phyloP scores from a whole-genome alignment of 257 asterid genomes.

The Jacaranda copaia region DNA sequence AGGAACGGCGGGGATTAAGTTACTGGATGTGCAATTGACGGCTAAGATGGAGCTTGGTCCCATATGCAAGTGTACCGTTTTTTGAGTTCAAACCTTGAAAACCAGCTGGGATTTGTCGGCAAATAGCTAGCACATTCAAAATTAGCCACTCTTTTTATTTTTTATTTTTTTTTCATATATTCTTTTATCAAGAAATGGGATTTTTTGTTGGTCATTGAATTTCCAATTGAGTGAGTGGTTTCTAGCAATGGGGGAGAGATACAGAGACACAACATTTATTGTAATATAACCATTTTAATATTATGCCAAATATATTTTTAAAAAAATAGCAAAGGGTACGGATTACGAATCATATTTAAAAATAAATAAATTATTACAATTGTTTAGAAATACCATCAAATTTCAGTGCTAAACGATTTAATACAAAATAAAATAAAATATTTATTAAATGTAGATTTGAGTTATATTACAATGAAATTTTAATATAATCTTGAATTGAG shows the following conservation, averaged over 20 bases:
- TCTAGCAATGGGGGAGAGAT: neutral
- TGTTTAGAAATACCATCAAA: too few species aligned
- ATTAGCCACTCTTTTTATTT: neutral
- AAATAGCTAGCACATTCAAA: slow-evolving; percentile 21
- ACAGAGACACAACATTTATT: too few species aligned
- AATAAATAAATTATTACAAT: too few species aligned
- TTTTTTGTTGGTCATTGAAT: neutral
- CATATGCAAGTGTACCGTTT: slow-evolving; percentile 9
- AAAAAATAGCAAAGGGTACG: too few species aligned
- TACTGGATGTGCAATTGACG: neutral
- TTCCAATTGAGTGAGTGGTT: slow-evolving; percentile 6
- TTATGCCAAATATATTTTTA: too few species aligned
- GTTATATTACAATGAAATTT: neutral
- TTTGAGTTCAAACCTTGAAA: slow-evolving; percentile 24
- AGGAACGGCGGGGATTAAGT: slow-evolving; percentile 33
- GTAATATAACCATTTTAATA: too few species aligned
- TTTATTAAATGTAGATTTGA: neutral
- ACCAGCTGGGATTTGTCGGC: slow-evolving; percentile 52
- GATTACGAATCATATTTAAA: too few species aligned
- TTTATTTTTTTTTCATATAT: slow-evolving; percentile 6
- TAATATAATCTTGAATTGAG: neutral
- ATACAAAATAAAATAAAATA: neutral
- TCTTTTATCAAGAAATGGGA: neutral
- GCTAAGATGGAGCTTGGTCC: slow-evolving; percentile 36
- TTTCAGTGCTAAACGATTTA: neutral